phyloP scores from a whole-genome alignment of 139 green algal species.

The Asterochloris sp. region DNA sequence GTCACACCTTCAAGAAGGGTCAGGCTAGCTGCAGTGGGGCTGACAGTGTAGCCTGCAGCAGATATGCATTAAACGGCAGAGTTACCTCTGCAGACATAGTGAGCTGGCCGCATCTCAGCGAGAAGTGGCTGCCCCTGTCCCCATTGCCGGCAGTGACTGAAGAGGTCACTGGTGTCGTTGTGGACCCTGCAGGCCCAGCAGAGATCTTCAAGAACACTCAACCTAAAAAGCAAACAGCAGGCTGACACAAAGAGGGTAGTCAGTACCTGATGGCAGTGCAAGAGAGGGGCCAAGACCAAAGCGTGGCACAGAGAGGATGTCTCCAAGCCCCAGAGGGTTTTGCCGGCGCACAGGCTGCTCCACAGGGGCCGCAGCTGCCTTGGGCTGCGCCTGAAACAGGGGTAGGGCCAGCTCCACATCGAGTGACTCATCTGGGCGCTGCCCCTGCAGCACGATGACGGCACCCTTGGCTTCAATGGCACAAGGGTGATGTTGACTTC shows the following conservation, averaged over 20 bases:
- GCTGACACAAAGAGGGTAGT: background rate
- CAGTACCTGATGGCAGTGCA: background rate
- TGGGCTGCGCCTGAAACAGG: conserved; percentile 5
- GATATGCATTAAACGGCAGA: too few species aligned
- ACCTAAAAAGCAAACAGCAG: background rate
- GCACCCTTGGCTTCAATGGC: background rate
- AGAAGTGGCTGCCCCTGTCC: conserved; percentile 35
- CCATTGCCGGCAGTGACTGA: background rate
- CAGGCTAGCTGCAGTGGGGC: too few species aligned
- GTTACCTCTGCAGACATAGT: conserved; percentile 29
- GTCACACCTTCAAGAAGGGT: too few species aligned
- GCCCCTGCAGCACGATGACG: conserved; percentile 19
- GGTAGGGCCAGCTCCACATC: conserved; percentile 67
- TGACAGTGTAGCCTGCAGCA: too few species aligned
- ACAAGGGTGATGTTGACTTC: background rate
- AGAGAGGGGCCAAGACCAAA: background rate
- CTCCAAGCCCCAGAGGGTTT: background rate
- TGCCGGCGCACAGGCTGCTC: background rate
- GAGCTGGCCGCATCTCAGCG: conserved; percentile 47
- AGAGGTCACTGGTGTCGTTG: background rate
- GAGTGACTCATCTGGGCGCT: conserved; percentile 53
- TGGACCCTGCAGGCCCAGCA: too few species aligned
- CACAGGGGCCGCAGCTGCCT: background rate
- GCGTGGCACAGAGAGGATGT: conserved; percentile 13
- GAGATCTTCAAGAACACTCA: background rate